Base-by-base conservation (phyloP, 2,329 filamentous ascomycete species). In the Trichoderma sp. region DNA sequence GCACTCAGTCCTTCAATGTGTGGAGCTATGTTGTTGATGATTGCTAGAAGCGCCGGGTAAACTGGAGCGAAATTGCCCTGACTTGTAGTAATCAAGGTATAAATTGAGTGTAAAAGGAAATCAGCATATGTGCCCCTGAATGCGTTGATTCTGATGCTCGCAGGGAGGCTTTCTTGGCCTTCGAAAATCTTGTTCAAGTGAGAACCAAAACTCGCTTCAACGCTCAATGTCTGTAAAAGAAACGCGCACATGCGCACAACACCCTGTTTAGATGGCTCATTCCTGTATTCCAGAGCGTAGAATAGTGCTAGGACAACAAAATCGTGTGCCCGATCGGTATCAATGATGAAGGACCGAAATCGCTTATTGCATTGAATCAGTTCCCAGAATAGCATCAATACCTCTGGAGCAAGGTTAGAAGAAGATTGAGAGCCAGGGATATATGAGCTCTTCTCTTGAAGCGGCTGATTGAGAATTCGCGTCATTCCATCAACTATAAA, bases 241-340 rank as follows among this genome's bases (percentile, higher is more conserved):
- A 99, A 98, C n/a, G 97, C 91, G 81, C 96, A 98, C 94, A 98
- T 98, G 70, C 96, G 89, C 30, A 98, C 93, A 1, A 98, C 87
- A 1, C 96, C 96, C 80, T 98, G 95, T 80, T 95, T 97, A 1
- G 94, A 90, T 23, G 92, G 85, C 78, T 98, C 95, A 55, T 90
- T 88, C 78, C 94, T 94, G 80, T 96, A 92, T 79, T 97, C 94
- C 61, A 97, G 89, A 5, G 95, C 94, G 79, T 98, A 98, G 82
- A 97, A 99, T 4, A 98, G 84, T 53, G 97, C 90, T 23, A 98
- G 85, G 13, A 98, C 89, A 66, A 98, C 87, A 81, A 98, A 98
- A 79, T 99, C 96, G 77, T 98, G 93, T 0, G 93, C 93, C 68
- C 95, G 88, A 78, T 96, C 94, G 0, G 96, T 98, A 76, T 99